Evolutionary conservation across 495 filamentous ascomycete species (phyloP), one percentile per base, ranked within the genome.

Genomic region (Lineolata rhizophorae): DNA sequence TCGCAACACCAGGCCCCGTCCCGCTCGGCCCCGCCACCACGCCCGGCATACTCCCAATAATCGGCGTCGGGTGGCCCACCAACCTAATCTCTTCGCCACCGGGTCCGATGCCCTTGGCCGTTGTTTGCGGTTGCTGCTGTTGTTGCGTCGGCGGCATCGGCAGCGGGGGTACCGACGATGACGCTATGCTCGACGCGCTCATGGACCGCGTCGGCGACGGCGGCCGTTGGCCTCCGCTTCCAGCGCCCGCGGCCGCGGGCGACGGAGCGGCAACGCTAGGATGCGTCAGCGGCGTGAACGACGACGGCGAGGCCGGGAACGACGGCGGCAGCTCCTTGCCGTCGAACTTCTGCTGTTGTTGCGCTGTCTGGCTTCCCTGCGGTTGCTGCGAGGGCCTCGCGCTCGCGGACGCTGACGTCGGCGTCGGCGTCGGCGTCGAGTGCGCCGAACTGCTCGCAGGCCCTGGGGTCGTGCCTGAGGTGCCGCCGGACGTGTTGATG

Each of bases 181-280:
- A 64, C 5, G 87, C 93, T 38, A 76, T 90, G 1, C 82, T 85
- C n/a, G n/a, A n/a, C n/a, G n/a, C n/a, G n/a, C n/a, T n/a, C n/a
- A n/a, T n/a, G n/a, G n/a, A n/a, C n/a, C n/a, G n/a, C n/a, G n/a
- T n/a, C n/a, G n/a, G n/a, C n/a, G n/a, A n/a, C n/a, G n/a, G n/a
- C n/a, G n/a, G n/a, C n/a, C n/a, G n/a, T n/a, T n/a, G n/a, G n/a
- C n/a, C n/a, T n/a, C n/a, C n/a, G n/a, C n/a, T n/a, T n/a, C n/a
- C n/a, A n/a, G n/a, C n/a, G n/a, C n/a, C n/a, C n/a, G n/a, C n/a
- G n/a, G n/a, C n/a, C n/a, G n/a, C n/a, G n/a, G n/a, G n/a, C n/a
- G n/a, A n/a, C n/a, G n/a, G n/a, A 25, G 85, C 61, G 2, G 68
- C 64, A 6, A 79, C 77, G 13, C 71, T 70, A 1, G 42, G 55